Evolutionary conservation across 257 asterid species (phyloP), one percentile per base, ranked within the genome.

Genomic region (Solanum phureja): DNA sequence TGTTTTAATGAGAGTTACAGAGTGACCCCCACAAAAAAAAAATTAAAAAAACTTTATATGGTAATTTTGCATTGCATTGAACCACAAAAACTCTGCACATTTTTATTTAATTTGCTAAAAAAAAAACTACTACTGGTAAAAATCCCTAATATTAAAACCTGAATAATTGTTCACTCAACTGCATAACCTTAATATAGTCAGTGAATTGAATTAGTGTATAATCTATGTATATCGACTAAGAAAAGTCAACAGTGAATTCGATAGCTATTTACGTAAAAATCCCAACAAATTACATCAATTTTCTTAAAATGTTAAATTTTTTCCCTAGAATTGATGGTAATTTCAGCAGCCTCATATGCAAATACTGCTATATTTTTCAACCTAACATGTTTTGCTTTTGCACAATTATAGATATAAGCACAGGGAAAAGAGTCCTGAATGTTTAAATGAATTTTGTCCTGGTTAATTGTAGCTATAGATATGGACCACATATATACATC

Each of bases 1-100:
- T 83, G 58, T 83, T 91, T 88, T 90, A 87, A 91, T 88, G 89
- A 88, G 86, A 29, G 83, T 56, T 72, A 72, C 91, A 89, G 91
- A 89, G 89, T 92, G 87, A 79, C 88, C 85, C 35, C 90, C 86
- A 64, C 87, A 72, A 40, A 60, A 88, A 66, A 16, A 21, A 13
- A 9, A 7, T 14, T 16, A 88, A 85, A 88, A 87, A 90, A 89
- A 88, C 76, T 88, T 73, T 84, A 84, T 86, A 87, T 3, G 88
- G 88, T 87, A 91, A 87, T 85, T 86, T 89, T 73, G 27, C 8
- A 14, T 24, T 90, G 90, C 89, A 87, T 89, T 85, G 92, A 86
- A 89, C 88, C 64, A 84, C 60, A 90, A 90, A 89, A 87, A 9
- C 83, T 86, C 34, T 29, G 66, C 24, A 7, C 38, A 33, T 40